Evolutionary conservation across 1,284 basidiomycete genomes (phyloP).

Genomic region (Rhodotorula sp.): DNA sequence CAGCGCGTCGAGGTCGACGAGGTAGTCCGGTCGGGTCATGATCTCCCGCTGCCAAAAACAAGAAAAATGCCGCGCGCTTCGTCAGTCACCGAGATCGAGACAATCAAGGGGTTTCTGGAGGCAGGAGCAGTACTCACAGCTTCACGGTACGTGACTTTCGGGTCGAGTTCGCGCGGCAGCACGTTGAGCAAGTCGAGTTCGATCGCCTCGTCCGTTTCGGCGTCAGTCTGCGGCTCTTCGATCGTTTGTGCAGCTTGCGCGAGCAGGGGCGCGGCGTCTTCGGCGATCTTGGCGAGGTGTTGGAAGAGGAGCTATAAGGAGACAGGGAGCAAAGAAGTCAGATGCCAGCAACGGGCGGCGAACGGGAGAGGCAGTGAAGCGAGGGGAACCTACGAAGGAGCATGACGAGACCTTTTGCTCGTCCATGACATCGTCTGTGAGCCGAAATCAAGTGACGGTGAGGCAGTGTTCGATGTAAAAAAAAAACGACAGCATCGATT

Average conservation of each 20-base stretch:
- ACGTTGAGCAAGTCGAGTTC: conserved; percentile 32
- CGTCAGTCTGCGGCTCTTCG: conserved; percentile 4
- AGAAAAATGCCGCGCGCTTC: background rate
- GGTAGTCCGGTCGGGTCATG: conserved; percentile 36
- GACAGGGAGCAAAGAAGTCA: too few relatives aligned
- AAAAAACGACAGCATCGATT: background rate
- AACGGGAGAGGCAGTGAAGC: too few relatives aligned
- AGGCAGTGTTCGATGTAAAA: too few relatives aligned
- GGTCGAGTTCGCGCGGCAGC: conserved; percentile 26
- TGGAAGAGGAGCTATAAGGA: conserved; percentile 41
- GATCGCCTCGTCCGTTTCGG: conserved; percentile 10
- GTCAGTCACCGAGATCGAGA: background rate
- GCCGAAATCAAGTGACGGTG: too few relatives aligned
- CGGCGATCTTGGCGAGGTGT: conserved; percentile 40
- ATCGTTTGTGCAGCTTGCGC: background rate
- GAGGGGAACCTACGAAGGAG: conserved; percentile 29
- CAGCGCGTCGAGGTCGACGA: conserved; percentile 30
- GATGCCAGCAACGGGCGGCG: too few relatives aligned
- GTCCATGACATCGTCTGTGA: conserved; percentile 43
- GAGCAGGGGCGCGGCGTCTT: conserved; percentile 13
- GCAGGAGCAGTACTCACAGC: conserved; percentile 11
- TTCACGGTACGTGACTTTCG: conserved; percentile 29
- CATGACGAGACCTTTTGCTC: conserved; percentile 44
- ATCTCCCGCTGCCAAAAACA: conserved; percentile 15
- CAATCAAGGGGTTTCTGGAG: background rate